phyloP scores from a whole-genome alignment of 1,284 basidiomycete genomes.

The Austropuccinia psidii region DNA sequence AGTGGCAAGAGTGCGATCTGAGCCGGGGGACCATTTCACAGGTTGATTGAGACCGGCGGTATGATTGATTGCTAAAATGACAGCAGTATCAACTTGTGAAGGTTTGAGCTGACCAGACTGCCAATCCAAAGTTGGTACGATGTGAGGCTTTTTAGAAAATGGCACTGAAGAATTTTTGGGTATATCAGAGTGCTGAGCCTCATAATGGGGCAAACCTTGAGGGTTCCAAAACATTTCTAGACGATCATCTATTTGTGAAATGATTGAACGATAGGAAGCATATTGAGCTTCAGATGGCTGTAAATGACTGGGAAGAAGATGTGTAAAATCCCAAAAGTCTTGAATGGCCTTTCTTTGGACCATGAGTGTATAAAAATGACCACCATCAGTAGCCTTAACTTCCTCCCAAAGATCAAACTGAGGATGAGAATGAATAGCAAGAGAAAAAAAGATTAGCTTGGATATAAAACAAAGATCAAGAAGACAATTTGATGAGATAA shows the following conservation, averaged over 20 bases:
- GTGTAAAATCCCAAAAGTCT: constrained; percentile 23
- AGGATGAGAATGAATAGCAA: neutral
- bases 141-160: constrained; percentile 36
- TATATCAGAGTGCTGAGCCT: constrained; percentile 31
- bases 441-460: neutral
- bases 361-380: constrained; percentile 40
- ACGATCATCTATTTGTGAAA: constrained; percentile 34
- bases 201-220: constrained; percentile 23
- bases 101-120: constrained; percentile 39
- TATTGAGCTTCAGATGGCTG: neutral
- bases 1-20: constrained; percentile 37
- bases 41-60: constrained; percentile 18
- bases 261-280: neutral
- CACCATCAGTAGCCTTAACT: constrained; percentile 37
- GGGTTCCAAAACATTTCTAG: constrained; percentile 40
- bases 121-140: constrained; percentile 38
- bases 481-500: too few species aligned
- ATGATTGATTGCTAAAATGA: constrained; percentile 36
- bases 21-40: constrained; percentile 37
- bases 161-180: constrained; percentile 25
- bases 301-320: neutral
- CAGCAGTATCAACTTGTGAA: constrained; percentile 38
- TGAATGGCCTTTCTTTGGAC: constrained; percentile 38
- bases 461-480: neutral
- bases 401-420: constrained; percentile 41